Evolutionary conservation across 2,329 filamentous ascomycete species (phyloP), one percentile per base, ranked within the genome.

Genomic region (Fusarium armeniacum): DNA sequence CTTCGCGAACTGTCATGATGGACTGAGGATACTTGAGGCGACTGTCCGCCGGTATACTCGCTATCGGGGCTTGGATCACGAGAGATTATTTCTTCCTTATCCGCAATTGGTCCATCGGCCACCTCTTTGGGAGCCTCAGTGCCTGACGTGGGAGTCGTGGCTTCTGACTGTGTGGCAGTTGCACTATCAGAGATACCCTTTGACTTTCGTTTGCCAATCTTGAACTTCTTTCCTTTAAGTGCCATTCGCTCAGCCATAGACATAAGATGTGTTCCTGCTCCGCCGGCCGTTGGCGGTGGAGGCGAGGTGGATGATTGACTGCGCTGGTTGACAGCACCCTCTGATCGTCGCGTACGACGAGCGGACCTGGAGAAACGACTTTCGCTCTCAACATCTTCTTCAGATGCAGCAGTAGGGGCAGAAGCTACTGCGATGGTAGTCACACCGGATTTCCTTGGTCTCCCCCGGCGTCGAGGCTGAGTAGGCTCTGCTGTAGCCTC

Each of bases 211-310:
- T 77, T 77, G 24, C 80, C 78, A 45, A 88, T 87, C 76, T 83
- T 86, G 67, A 89, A 82, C 54, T 81, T 84, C 75, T 83, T 87
- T 13, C 86, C 86, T 53, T 78, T 81, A 3, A 86, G 78, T 35
- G 83, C 85, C 81, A 87, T 84, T n/a, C 85, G 82, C 70, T 89
- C 86, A 38, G 83, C 82, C 83, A 89, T 84, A 8, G 87, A 88
- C 79, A 89, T 79, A 49, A 85, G 82, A 13, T 79, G 76, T 73
- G 73, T 65, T 36, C 62, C 65, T 18, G 74, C 58, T 15, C 59
- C 43, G 15, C 53, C 43, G 15, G 40, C 60, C 26, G 57, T 54
- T 26, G 61, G 20, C 6, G 52, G 50, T 16, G 52, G 53, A 15
- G 54, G 45, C 32, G 51, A 65, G 24, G 35, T 24, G n/a, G 65